Evolutionary conservation across 768 basidiomycete genomes (phyloP).

Genomic region (Lentinula edodes): DNA sequence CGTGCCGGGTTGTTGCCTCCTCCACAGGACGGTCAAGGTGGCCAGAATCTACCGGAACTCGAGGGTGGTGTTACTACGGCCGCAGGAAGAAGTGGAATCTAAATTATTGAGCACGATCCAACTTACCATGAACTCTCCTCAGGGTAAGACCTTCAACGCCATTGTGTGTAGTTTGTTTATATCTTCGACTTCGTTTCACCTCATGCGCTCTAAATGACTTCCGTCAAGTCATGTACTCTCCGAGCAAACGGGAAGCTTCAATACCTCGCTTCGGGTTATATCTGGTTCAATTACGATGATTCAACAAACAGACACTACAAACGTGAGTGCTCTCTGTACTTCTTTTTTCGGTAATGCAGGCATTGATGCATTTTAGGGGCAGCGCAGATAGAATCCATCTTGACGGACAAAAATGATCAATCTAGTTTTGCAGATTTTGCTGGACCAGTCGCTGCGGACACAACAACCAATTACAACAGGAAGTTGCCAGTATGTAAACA

Average conservation of each 20-base stretch:
- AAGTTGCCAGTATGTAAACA: conserved; percentile 2
- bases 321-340: conserved; percentile 12
- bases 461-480: not conserved
- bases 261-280: conserved; percentile 11
- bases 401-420: conserved; percentile 8
- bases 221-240: conserved; percentile 4
- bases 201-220: not conserved
- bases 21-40: conserved; percentile 26
- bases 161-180: not conserved
- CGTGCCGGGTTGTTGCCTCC: conserved; percentile 73
- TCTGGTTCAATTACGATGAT: conserved; percentile 14
- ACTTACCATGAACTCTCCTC: not conserved
- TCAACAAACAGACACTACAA: conserved; percentile 20
- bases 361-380: not conserved
- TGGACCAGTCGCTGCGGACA: conserved; percentile 3
- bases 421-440: conserved; percentile 8
- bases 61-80: conserved; percentile 10
- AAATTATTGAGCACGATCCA: not conserved
- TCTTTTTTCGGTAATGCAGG: not conserved
- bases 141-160: conserved; percentile 2
- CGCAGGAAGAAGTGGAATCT: conserved; percentile 13
- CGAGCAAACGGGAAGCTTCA: conserved; percentile 8
- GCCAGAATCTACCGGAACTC: conserved; percentile 6
- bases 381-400: conserved; percentile 4
- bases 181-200: not conserved